Evolutionary conservation across 176 grass and related monocot species (phyloP).

Genomic region (Carex kokanica): DNA sequence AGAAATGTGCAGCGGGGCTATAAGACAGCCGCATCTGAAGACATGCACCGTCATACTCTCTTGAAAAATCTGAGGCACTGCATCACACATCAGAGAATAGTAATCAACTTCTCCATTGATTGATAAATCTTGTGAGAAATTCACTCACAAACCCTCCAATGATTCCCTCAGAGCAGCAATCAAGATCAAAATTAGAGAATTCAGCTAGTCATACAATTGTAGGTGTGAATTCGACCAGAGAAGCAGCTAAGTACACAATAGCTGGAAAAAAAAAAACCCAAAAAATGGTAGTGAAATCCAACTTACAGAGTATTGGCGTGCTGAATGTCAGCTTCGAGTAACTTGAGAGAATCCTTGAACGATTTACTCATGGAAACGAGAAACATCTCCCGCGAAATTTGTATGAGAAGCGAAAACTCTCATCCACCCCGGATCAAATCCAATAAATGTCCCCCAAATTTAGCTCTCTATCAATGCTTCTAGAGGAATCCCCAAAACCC

Average conservation of each 20-base stretch:
- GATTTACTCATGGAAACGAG: slow-evolving; percentile 66
- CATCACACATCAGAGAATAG: not conserved
- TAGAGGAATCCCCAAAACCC: slow-evolving; percentile 16
- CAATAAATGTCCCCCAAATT: not conserved
- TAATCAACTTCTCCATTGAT: not conserved
- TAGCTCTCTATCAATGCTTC: not conserved
- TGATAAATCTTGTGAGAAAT: not conserved
- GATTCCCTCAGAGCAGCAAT: not conserved
- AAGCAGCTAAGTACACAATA: not conserved
- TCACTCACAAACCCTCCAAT: not conserved
- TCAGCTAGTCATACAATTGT: not conserved
- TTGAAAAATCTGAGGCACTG: slow-evolving; percentile 80
- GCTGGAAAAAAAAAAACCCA: not conserved
- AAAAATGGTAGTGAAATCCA: not conserved
- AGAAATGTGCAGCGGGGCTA: slow-evolving; percentile 64
- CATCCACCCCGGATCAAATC: slow-evolving; percentile 21
- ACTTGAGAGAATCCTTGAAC: slow-evolving; percentile 98
- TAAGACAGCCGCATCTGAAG: slow-evolving; percentile 93
- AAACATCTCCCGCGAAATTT: slow-evolving; percentile 32
- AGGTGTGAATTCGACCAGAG: not conserved
- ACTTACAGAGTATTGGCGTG: slow-evolving; percentile 89
- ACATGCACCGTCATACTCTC: slow-evolving; percentile 83
- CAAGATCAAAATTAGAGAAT: not conserved
- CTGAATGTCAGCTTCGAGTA: slow-evolving; percentile 94
- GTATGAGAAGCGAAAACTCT: not conserved